Conservation (phyloP, 306 rosid species). For the Crotalaria pallida region DNA sequence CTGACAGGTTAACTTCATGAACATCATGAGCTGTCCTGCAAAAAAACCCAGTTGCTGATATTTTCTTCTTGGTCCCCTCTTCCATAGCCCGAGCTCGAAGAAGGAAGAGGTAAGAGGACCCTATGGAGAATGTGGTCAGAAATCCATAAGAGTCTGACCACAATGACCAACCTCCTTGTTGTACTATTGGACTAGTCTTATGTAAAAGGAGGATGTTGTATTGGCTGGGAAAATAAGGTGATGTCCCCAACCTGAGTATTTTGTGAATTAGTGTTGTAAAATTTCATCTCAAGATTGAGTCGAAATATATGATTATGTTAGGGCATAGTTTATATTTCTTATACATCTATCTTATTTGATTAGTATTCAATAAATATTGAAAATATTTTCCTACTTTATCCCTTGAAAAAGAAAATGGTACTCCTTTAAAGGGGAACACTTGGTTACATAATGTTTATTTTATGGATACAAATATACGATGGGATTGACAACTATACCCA, state of each 20-base stretch:
- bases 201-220: neutral
- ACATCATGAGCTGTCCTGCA: too few relatives aligned
- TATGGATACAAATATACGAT: neutral
- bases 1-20: neutral
- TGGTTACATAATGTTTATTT: neutral
- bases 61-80: too few relatives aligned
- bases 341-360: neutral
- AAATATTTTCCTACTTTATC: neutral
- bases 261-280: slow-evolving; percentile 10
- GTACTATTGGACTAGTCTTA: slow-evolving; percentile 1
- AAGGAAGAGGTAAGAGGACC: too few relatives aligned
- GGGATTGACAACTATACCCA: neutral
- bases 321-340: neutral
- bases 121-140: too few relatives aligned
- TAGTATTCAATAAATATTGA: neutral
- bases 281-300: neutral
- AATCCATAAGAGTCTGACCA: too few relatives aligned
- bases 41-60: too few relatives aligned
- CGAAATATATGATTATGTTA: neutral
- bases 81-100: too few relatives aligned
- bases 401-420: neutral
- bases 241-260: slow-evolving; percentile 7
- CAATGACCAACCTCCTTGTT: slow-evolving; percentile 8
- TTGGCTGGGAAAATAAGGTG: slow-evolving; percentile 16
- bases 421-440: neutral